Evolutionary conservation across 2,329 filamentous ascomycete genomes (phyloP).

Genomic region (Calonectria pseudoturangicola): DNA sequence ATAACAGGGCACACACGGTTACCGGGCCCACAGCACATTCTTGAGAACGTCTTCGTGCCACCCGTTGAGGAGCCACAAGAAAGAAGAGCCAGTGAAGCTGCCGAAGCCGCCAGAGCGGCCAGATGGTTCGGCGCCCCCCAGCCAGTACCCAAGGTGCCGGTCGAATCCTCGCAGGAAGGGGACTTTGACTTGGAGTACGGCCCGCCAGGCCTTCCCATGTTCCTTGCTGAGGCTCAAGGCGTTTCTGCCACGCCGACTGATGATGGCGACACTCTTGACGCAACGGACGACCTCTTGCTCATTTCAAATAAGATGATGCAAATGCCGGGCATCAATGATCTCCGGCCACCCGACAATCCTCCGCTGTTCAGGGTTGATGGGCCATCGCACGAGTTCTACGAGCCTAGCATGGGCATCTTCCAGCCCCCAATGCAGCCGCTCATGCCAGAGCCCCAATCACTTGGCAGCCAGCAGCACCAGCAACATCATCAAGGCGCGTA

Average conservation of each 20-base stretch:
- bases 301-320: slow-evolving; percentile 48
- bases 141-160: slow-evolving; percentile 19
- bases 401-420: slow-evolving; percentile 46
- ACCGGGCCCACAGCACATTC: slow-evolving; percentile 53
- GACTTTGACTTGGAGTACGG: slow-evolving; percentile 47
- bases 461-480: slow-evolving; percentile 35
- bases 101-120: slow-evolving; percentile 50
- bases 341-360: slow-evolving; percentile 42
- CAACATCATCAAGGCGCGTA: slow-evolving; percentile 47
- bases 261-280: slow-evolving; percentile 47
- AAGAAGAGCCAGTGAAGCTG: slow-evolving; percentile 44
- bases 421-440: slow-evolving; percentile 37
- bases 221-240: slow-evolving; percentile 54
- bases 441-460: slow-evolving; percentile 34
- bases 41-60: slow-evolving; percentile 52
- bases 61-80: slow-evolving; percentile 48
- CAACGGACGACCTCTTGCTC: slow-evolving; percentile 47
- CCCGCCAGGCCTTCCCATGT: slow-evolving; percentile 53
- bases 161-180: slow-evolving; percentile 34
- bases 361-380: slow-evolving; percentile 37
- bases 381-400: slow-evolving; percentile 43
- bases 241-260: slow-evolving; percentile 44
- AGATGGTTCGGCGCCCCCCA: slow-evolving; percentile 44
- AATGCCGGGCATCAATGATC: slow-evolving; percentile 42
- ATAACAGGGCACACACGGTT: slow-evolving; percentile 44